phyloP scores from a whole-genome alignment of 2,329 filamentous ascomycete genomes.

The Fusarium pseudoanthophilum region DNA sequence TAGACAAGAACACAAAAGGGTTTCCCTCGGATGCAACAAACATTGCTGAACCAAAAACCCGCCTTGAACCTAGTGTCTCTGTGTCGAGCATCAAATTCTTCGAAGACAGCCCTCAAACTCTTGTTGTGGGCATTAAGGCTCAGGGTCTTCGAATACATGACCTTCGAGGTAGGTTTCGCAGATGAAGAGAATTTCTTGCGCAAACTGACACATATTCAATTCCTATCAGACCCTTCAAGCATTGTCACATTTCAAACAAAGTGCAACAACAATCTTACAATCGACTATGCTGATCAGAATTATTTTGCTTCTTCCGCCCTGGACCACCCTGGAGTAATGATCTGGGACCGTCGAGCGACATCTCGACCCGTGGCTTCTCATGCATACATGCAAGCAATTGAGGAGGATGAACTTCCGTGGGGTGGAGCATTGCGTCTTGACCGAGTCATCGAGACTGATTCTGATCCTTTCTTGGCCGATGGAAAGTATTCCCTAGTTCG shows the following conservation, averaged over 20 bases:
- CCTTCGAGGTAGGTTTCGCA: constrained; percentile 69
- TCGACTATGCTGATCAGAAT: constrained; percentile 83
- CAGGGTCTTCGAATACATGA: constrained; percentile 82
- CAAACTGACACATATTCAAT: neutral
- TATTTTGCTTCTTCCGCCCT: constrained; percentile 85
- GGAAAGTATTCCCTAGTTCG: constrained; percentile 70
- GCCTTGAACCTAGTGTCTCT: constrained; percentile 74
- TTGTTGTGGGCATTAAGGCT: constrained; percentile 80
- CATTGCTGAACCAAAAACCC: constrained; percentile 66
- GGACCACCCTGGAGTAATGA: constrained; percentile 77
- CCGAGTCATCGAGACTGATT: constrained; percentile 65
- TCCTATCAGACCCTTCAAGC: constrained; percentile 56
- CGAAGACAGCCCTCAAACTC: constrained; percentile 76
- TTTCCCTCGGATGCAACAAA: constrained; percentile 61
- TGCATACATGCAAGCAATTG: constrained; percentile 66
- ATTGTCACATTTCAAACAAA: constrained; percentile 72
- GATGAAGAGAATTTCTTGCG: neutral
- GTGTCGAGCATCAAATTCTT: constrained; percentile 88
- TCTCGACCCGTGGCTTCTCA: constrained; percentile 63
- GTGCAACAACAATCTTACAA: constrained; percentile 77
- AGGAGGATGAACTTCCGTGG: constrained; percentile 71
- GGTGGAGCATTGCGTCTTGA: constrained; percentile 69
- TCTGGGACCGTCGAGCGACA: constrained; percentile 80
- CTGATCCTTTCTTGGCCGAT: constrained; percentile 60
- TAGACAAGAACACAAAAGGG: constrained; percentile 59